Evolutionary conservation across 306 rosid species (phyloP).

Genomic region (Hylodesmum podocarpum): DNA sequence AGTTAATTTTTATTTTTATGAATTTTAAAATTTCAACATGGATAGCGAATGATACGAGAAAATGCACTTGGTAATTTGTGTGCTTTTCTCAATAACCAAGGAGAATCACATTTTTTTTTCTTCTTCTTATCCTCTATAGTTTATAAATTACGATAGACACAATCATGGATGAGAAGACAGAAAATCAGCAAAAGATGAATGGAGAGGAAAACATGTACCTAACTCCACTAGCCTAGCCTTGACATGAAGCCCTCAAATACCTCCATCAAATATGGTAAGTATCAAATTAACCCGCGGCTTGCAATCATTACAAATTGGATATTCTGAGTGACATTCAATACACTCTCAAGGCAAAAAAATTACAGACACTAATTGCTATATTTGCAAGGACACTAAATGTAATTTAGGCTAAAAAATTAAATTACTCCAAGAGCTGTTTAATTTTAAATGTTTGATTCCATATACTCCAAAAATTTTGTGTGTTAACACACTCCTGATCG

Average conservation of each 20-base stretch:
- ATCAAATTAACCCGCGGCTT: neutral
- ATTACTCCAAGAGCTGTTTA: no score
- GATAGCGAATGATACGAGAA: neutral
- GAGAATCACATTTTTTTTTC: neutral
- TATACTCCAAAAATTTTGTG: neutral
- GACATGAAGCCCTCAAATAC: neutral
- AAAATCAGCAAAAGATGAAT: neutral
- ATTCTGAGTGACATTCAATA: no score
- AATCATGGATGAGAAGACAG: neutral
- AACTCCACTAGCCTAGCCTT: constrained; percentile 8
- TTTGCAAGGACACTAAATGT: no score
- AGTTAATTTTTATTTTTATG: no score
- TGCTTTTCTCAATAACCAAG: neutral
- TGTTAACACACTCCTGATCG: neutral
- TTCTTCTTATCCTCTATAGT: neutral
- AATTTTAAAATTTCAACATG: neutral
- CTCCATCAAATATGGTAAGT: neutral
- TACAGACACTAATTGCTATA: no score
- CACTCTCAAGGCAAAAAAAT: no score
- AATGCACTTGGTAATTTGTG: neutral
- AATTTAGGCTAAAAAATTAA: no score
- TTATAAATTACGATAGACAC: neutral
- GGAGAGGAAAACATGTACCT: neutral
- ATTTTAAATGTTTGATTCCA: neutral
- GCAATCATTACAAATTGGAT: neutral